Base-by-base conservation (phyloP, 106 monocot genomes). In the Narthecium ossifragum region DNA sequence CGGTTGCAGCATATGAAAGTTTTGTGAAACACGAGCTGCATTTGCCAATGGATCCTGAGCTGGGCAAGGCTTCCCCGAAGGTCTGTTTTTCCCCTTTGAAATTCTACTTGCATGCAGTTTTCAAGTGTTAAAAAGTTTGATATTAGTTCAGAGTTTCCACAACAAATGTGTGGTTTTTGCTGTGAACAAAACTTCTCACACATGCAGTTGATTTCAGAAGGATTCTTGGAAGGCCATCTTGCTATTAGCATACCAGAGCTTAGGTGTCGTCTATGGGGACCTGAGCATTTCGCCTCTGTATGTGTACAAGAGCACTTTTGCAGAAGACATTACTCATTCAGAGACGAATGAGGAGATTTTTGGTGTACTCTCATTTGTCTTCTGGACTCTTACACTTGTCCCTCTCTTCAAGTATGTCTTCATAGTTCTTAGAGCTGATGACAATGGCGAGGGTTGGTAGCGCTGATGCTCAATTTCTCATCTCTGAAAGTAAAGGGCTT, bases 241-340 rank as follows among this genome's bases (percentile, higher is more conserved):
- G 62, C 73, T 77, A 31, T 62, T 85, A 39, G 85, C 85, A 4
- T 85, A 80, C 50, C 85, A 85, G 66, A 85, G 85, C 45, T 28
- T 85, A 2, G 85, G 85, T 21, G 80, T 85, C 24, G 85, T 85
- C 8, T 85, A 85, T 46, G 85, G 85, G 2, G 85, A 85, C 53
- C 58, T 85, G 52, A 70, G 85, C 37, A 85, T 80, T 29, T 85
- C 85, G 24, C 85, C 85, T 26, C 48, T 85, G 39, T 85, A 85
- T 63, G 85, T 85, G n/a, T 85, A 66, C 53, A 73, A 76, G 62
- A 80, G 80, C 80, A 85, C 85, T 45, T 85, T 85, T 58, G 73
- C 85, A 1, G 80, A 73, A 48, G 85, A 80, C 55, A 85, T 85
- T 14, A 73, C 53, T 15, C 84, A 84, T 69, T 84, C 84, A 2